Evolutionary conservation across 495 filamentous ascomycete genomes (phyloP).

Genomic region (Trichoderma parareesei): DNA sequence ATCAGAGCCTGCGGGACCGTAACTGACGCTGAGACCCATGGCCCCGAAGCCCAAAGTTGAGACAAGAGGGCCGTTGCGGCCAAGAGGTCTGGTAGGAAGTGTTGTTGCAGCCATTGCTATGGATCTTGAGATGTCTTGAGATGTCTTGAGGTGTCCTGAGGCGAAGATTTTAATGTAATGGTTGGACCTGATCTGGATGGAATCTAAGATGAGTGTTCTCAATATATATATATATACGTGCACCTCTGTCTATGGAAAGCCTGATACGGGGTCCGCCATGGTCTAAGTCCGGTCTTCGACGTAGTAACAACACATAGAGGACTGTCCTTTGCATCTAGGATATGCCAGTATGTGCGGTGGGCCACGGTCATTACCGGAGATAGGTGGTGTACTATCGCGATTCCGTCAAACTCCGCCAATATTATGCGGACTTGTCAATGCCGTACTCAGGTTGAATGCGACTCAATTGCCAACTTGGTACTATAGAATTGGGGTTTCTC

Average conservation of each 20-base stretch:
- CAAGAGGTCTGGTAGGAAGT: conserved; percentile 37
- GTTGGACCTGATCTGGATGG: not conserved
- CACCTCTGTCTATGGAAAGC: too few relatives aligned
- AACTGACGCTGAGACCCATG: conserved; percentile 43
- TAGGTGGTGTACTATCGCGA: not conserved
- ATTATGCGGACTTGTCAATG: too few relatives aligned
- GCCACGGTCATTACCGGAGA: not conserved
- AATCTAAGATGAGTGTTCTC: too few relatives aligned
- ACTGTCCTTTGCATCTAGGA: not conserved
- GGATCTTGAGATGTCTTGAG: too few relatives aligned
- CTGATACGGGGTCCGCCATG: not conserved
- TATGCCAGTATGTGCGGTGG: not conserved
- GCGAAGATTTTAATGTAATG: not conserved
- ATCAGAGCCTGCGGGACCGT: conserved; percentile 29
- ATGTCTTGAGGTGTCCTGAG: too few relatives aligned
- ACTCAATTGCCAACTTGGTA: too few relatives aligned
- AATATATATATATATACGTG: too few relatives aligned
- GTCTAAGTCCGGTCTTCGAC: not conserved
- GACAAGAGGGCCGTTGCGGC: conserved; percentile 44
- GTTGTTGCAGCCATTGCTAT: not conserved
- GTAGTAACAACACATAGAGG: not conserved
- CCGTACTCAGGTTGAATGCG: too few relatives aligned
- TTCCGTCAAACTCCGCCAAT: not conserved
- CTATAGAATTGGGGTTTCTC: too few relatives aligned
- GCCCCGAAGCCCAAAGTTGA: conserved; percentile 45